Evolutionary conservation across 495 filamentous ascomycete genomes (phyloP), one percentile per base, ranked within the genome.

Genomic region (Penicillium bovifimosum): DNA sequence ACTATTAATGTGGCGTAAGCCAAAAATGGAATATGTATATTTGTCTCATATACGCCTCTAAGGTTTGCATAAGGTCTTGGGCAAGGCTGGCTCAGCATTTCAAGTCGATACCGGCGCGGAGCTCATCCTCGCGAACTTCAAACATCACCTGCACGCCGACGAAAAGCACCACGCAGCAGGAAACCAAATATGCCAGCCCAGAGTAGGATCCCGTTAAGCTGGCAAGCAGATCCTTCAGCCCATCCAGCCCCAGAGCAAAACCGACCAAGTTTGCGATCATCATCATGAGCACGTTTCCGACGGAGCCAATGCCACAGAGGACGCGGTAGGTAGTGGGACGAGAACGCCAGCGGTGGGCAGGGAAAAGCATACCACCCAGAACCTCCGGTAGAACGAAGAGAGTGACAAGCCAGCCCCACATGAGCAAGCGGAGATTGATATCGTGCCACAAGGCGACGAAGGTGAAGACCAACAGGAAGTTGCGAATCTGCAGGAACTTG

Each of bases 371-470:
- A 0, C 76, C 70, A 7, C 83, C 90, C 11, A 89, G 66, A 41
- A 91, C 76, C 66, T 97, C 95, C 0, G 93, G 93, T 20, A 96
- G 64, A 63, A 99, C 86, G 70, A 99, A 99, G 9, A 96, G 69
- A 4, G 91, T 89, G 38, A 97, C 80, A 43, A 99, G 74, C 93
- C 93, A 99, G 11, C 93, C 90, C 93, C 93, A 99, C 62, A 93
- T 85, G 11, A 99, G 80, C 20, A 99, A 78, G 39, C 85, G 82
- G n/a, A 96, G 80, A 61, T 91, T 84, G 65, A 99, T 95, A 60
- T 99, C 93, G 67, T 99, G 93, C 93, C 93, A 99, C 34, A 99
- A 75, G 6, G 95, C 93, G 27, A 99, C 93, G 56, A 99, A 99
- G 2, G 90, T 96, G 65, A 99, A 99, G 2, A 96, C 87, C n/a